Base-by-base conservation (phyloP, 2,329 filamentous ascomycete genomes). In the Phaeosphaeriaceae sp. region DNA sequence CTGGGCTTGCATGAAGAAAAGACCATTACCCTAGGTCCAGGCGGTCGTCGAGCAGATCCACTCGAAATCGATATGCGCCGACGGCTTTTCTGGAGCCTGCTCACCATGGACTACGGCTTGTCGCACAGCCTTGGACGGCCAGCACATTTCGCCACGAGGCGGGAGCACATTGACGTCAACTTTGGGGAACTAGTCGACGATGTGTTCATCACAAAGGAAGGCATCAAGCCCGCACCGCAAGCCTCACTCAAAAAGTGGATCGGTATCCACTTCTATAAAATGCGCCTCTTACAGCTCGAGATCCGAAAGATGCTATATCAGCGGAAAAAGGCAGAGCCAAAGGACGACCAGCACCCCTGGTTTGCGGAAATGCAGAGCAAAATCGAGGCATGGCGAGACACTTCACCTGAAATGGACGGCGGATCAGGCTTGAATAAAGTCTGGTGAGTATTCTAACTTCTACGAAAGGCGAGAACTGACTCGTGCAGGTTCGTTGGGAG, bases 181-280 rank as follows among this genome's bases (percentile, higher is more conserved):
- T 97, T 94, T 71, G 97, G 96, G 71, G 87, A 92, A 63, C 84
- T 89, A 1, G 89, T 92, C 40, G 89, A 92, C 67, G 95, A 99
- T 77, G 84, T 88, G 51, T 89, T 90, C 75, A 97, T 99, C 66
- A 93, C 89, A 1, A 82, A 86, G 1, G 83, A 89, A 33, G 93
- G 92, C 2, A 90, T 97, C 56, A 80, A 88, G 21, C 85, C 88
- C 0, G 84, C 82, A 11, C 91, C 89, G 1, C 89, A 89, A 5
- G 84, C 86, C 1, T 92, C 91, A 40, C 84, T 93, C 65, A 92
- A 91, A 72, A 99, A 99, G 76, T 87, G 91, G 68, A 89, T 96
- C 24, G 89, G 92, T 2, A 93, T 97, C 60, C 94, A 99, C 75
- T 95, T 96, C 69, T 93, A 93, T 81, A 94, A 91, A 73, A 96